Conservation (phyloP, 306 rosid species). For the Hippophae gyantsensis region DNA sequence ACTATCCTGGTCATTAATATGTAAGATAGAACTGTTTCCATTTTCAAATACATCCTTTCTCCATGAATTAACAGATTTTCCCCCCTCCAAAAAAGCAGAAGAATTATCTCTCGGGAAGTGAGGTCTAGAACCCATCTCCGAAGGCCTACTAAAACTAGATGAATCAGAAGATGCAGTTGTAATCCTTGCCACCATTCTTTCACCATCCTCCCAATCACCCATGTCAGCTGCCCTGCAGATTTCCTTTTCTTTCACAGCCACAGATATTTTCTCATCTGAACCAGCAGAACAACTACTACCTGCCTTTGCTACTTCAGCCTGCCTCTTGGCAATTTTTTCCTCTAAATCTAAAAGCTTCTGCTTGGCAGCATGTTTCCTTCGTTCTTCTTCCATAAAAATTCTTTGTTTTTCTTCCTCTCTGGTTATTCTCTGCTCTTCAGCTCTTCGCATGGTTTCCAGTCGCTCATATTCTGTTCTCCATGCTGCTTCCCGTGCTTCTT, state of each 20-base stretch:
- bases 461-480: constrained; percentile 89
- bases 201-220: constrained; percentile 91
- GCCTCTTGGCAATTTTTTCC: constrained; percentile 79
- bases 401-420: constrained; percentile 81
- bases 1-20: constrained; percentile 50
- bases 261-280: constrained; percentile 41
- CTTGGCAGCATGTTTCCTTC: constrained; percentile 88
- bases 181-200: constrained; percentile 82
- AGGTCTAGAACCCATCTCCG: constrained; percentile 56
- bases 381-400: constrained; percentile 69
- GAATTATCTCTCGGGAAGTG: constrained; percentile 52
- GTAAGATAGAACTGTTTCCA: constrained; percentile 48
- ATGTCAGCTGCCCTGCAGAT: constrained; percentile 40
- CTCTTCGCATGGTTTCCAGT: constrained; percentile 55
- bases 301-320: constrained; percentile 45
- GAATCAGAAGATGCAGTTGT: constrained; percentile 80
- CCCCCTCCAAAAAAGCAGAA: constrained; percentile 51
- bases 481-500: constrained; percentile 86
- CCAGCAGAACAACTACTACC: constrained; percentile 28
- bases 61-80: constrained; percentile 65
- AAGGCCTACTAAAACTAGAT: constrained; percentile 51
- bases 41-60: constrained; percentile 67
- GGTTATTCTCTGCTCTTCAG: constrained; percentile 75
- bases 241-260: constrained; percentile 46
- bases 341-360: constrained; percentile 89